Base-by-base conservation (phyloP, 2,329 filamentous ascomycete genomes). In the Sclerotinia glacialis region DNA sequence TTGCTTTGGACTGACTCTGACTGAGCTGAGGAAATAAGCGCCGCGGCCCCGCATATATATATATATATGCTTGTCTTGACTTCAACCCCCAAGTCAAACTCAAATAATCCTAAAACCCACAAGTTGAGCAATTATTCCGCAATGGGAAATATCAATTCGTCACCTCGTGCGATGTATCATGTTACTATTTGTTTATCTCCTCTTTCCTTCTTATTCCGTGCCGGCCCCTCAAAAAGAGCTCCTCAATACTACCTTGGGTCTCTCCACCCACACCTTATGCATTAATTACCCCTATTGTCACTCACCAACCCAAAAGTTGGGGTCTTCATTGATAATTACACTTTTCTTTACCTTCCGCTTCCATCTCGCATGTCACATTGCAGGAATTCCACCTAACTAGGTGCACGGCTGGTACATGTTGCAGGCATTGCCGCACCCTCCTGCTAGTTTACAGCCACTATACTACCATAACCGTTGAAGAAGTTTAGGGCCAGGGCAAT, bases 1-100 rank as follows among this genome's bases (percentile, higher is more conserved):
- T 26, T 49, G 58, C 44, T 49, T 37, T 8, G 28, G 28, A 26
- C n/a, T 49, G n/a, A 37, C 23, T 60, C 16, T 12, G 28, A 26
- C n/a, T 40, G n/a, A 37, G 28, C n/a, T 49, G 44, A 50, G 11
- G 49, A 40, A 42, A 59, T 59, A 59, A 65, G 63, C 63, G 63
- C 63, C 63, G 26, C 31, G 28, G 47, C 23, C 53, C 53, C 23
- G 53, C 63, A 65, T 65, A 8, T n/a, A 34, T 14, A 46, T 31
- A 65, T 65, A 8, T n/a, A 34, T 14, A 46, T 31, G 34, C 16
- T 62, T 62, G 26, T 64, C 31, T 64, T 31, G 18, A 64, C 21
- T 23, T 47, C 44, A 37, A 60, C 26, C 9, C 18, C 8, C 44
- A 60, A 47, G 42, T 60, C 7, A 12, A 21, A 9, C 18, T 34